phyloP scores from a whole-genome alignment of 2,329 filamentous ascomycete species.

The Fusarium aywerte region DNA sequence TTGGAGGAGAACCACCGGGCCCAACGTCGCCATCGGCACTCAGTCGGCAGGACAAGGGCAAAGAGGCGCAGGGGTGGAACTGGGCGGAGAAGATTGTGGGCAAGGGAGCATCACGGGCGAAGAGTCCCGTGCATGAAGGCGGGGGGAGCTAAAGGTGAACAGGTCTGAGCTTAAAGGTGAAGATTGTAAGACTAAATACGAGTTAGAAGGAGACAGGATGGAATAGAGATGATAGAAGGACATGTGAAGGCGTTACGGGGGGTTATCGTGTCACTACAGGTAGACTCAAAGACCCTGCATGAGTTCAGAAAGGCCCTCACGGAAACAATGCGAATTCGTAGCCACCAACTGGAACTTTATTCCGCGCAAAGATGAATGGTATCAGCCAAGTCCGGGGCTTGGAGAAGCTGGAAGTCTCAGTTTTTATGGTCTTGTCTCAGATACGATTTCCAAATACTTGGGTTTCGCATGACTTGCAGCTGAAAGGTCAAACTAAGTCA shows the following conservation, averaged over 20 bases:
- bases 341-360: not conserved
- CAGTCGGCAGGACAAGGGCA: conserved; percentile 37
- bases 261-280: not conserved
- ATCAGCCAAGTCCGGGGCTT: conserved; percentile 3
- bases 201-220: conserved; percentile 6
- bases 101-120: conserved; percentile 49
- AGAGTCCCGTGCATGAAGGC: conserved; percentile 44
- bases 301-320: conserved; percentile 7
- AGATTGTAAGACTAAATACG: conserved; percentile 16
- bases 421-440: conserved; percentile 29
- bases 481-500: conserved; percentile 4
- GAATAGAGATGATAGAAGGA: conserved; percentile 33
- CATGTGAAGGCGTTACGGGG: conserved; percentile 17
- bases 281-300: conserved; percentile 8
- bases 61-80: conserved; percentile 55
- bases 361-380: not conserved
- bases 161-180: not conserved
- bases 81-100: conserved; percentile 67
- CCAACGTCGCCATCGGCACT: conserved; percentile 27
- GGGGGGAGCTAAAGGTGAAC: conserved; percentile 21
- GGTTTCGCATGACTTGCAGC: conserved; percentile 9
- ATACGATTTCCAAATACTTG: not conserved
- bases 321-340: conserved; percentile 4
- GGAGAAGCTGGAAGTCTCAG: conserved; percentile 31
- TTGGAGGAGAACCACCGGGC: conserved; percentile 38